A percentile compares a stretch with the other conserved stretches of the same genome.
Evolutionary conservation across 1,139 yeast species (phyloP).

Genomic region (Kodamaea sp.): DNA sequence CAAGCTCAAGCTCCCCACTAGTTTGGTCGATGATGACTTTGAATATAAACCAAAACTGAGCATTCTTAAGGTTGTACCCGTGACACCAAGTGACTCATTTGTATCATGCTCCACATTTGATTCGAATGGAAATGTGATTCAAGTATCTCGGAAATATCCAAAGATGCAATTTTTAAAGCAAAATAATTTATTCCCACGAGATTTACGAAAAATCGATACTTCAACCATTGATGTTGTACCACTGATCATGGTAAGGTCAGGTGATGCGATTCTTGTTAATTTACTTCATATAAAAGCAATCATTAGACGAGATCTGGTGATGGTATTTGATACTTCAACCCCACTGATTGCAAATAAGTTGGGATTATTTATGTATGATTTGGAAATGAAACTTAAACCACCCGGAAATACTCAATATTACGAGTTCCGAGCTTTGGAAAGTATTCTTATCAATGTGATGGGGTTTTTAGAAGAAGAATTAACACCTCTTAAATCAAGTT

Average conservation of each 20-base stretch:
- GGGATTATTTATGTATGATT: slow-evolving; percentile 80
- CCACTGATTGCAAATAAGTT: slow-evolving; percentile 55
- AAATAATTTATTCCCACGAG: slow-evolving; percentile 78
- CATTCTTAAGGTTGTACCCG: slow-evolving; percentile 39
- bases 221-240: slow-evolving; percentile 89
- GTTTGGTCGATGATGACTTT: too few relatives aligned
- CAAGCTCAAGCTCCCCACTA: background rate
- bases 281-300: slow-evolving; percentile 84
- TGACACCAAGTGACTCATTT: slow-evolving; percentile 53
- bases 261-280: slow-evolving; percentile 72
- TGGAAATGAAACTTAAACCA: slow-evolving; percentile 70
- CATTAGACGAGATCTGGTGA: slow-evolving; percentile 73
- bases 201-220: slow-evolving; percentile 81
- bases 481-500: slow-evolving; percentile 65
- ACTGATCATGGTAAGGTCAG: slow-evolving; percentile 70
- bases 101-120: slow-evolving; percentile 77
- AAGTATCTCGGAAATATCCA: slow-evolving; percentile 74
- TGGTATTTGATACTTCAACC: slow-evolving; percentile 73
- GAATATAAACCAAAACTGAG: background rate
- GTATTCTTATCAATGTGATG: slow-evolving; percentile 80
- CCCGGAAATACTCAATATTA: slow-evolving; percentile 43
- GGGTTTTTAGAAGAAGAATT: slow-evolving; percentile 83
- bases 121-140: slow-evolving; percentile 62
- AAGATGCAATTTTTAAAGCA: slow-evolving; percentile 71
- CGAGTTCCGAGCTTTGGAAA: slow-evolving; percentile 88